A percentile compares a stretch with the other conserved stretches of the same genome.
phyloP scores from a whole-genome alignment of 208 protist species.

The Balamuthia mandrillaris region DNA sequence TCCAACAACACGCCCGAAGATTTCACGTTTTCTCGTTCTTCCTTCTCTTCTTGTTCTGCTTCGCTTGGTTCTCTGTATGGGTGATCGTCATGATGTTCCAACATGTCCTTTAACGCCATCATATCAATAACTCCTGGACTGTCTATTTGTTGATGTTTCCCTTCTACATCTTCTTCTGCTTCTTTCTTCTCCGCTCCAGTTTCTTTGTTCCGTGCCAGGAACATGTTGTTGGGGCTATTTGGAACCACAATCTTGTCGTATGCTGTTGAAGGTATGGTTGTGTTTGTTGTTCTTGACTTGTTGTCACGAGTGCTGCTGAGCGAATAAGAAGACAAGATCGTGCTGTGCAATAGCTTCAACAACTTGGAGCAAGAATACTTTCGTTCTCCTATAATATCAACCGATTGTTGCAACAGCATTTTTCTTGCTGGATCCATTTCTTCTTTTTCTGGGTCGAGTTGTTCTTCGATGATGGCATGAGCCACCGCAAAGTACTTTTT shows the following conservation, averaged over 20 bases:
- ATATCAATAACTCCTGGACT: neutral
- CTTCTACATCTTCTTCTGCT: neutral
- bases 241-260: too few relatives aligned
- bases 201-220: neutral
- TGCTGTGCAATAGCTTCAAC: neutral
- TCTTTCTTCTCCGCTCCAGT: neutral
- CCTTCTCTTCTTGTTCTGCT: too few relatives aligned
- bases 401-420: neutral
- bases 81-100: neutral
- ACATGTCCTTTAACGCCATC: neutral
- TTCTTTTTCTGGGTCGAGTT: neutral
- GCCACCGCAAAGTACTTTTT: neutral
- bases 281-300: slow-evolving; percentile 5
- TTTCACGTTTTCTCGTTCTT: too few relatives aligned
- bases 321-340: too few relatives aligned
- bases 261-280: neutral
- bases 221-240: neutral
- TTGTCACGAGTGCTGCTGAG: too few relatives aligned
- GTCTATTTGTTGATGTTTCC: neutral
- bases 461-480: neutral
- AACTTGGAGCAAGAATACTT: neutral
- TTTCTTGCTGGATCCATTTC: neutral
- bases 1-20: too few relatives aligned
- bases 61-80: neutral
- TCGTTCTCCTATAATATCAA: too few relatives aligned